These are phyloP conservation scores for Leersia perrieri DNA, from an alignment of 176 grass and related monocot species.

Conservation along the genomic window DNA sequence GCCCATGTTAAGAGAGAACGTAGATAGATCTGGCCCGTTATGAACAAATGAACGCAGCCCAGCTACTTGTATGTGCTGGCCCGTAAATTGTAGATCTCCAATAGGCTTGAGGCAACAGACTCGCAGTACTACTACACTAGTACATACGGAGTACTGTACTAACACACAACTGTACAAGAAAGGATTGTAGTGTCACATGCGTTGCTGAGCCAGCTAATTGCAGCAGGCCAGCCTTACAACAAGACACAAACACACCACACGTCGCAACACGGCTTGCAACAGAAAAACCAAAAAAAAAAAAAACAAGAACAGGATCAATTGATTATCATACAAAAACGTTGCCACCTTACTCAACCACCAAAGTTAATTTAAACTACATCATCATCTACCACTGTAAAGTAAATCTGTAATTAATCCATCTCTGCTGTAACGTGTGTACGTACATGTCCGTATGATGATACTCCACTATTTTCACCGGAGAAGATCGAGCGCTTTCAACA, in stretches of 20 bases:
- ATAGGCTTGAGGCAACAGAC: no score
- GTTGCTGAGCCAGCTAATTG: neutral
- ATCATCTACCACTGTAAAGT: neutral
- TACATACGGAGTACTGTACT: no score
- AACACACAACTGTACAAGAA: neutral
- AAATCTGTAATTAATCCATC: neutral
- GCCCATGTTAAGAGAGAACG: neutral
- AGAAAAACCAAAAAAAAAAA: neutral
- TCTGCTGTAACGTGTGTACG: neutral
- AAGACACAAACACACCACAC: neutral
- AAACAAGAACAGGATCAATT: neutral
- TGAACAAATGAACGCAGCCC: neutral
- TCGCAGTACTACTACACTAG: no score
- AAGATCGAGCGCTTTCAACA: slow-evolving; percentile 50
- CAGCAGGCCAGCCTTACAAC: neutral
- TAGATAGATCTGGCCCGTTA: neutral
- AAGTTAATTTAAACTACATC: neutral
- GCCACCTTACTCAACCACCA: slow-evolving; percentile 17
- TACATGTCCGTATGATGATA: neutral
- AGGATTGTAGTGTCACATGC: neutral
- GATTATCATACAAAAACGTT: slow-evolving; percentile 25
- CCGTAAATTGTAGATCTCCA: no score
- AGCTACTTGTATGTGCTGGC: neutral
- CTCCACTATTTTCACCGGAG: no score
- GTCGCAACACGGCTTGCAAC: neutral